Percentiles rank a stretch among this genome's conserved stretches.
Conservation (phyloP, 768 basidiomycete genomes). For the Lactifluus echinatus region DNA sequence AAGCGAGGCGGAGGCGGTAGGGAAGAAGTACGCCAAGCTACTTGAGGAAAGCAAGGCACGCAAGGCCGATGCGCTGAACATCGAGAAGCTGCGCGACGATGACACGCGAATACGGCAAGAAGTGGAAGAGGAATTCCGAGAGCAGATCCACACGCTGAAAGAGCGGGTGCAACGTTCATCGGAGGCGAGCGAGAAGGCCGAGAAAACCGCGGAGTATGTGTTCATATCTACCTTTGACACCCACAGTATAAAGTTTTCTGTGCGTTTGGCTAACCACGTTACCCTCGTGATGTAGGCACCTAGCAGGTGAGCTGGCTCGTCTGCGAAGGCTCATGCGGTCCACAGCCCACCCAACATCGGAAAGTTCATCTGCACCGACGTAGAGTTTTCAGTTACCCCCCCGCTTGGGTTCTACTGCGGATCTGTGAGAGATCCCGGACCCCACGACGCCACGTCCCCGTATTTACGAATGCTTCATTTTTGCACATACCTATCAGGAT, state of each 20-base stretch:
- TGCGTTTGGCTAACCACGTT: constrained; percentile 7
- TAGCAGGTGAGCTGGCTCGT: constrained; percentile 57
- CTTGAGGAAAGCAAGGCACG: constrained; percentile 52
- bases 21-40: constrained; percentile 59
- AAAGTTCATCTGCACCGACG: constrained; percentile 7
- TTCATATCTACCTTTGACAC: too few species aligned
- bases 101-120: constrained; percentile 42
- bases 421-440: neutral
- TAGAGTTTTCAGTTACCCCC: constrained; percentile 1
- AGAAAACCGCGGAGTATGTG: constrained; percentile 54
- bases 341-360: constrained; percentile 27
- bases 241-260: too few species aligned
- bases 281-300: constrained; percentile 32
- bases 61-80: constrained; percentile 37
- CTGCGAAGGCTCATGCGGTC: constrained; percentile 66
- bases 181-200: constrained; percentile 48
- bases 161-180: constrained; percentile 45
- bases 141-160: constrained; percentile 47
- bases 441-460: neutral
- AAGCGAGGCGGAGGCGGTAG: constrained; percentile 57
- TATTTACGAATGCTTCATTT: constrained; percentile 14
- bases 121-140: constrained; percentile 52
- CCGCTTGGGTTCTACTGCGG: neutral
- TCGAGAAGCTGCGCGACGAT: constrained; percentile 44
- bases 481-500: constrained; percentile 12